A percentile compares a stretch with the other conserved stretches of the same genome.
These are phyloP conservation scores for Apiospora pterosperma DNA, from an alignment of 2,329 filamentous ascomycete species.

Conservation along the genomic window DNA sequence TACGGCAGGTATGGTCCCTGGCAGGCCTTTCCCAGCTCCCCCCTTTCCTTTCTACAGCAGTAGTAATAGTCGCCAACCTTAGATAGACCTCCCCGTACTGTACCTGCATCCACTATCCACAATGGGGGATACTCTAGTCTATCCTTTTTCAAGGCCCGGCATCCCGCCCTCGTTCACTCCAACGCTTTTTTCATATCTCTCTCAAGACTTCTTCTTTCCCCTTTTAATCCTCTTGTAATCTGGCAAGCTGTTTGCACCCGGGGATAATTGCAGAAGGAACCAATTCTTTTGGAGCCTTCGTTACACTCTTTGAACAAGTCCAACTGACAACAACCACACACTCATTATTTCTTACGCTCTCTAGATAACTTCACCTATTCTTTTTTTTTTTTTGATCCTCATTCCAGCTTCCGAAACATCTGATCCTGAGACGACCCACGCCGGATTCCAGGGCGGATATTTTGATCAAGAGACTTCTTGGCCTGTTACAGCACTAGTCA, in stretches of 20 bases:
- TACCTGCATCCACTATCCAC: not conserved
- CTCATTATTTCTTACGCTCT: conserved; percentile 4
- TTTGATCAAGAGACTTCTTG: not conserved
- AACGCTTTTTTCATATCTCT: not conserved
- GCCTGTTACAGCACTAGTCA: not conserved
- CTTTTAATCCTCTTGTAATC: not conserved
- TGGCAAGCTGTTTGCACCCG: too few relatives aligned
- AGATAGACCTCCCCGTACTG: not conserved
- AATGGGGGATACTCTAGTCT: not conserved
- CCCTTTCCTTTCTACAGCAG: not conserved
- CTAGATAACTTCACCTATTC: not conserved
- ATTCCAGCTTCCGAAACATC: conserved; percentile 6
- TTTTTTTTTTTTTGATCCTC: not conserved
- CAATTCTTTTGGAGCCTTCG: not conserved
- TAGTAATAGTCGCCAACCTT: too few relatives aligned
- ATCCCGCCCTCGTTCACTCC: not conserved
- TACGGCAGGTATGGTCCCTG: not conserved
- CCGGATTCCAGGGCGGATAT: not conserved
- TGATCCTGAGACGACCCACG: not conserved
- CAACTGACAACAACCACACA: not conserved
- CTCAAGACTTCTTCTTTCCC: not conserved
- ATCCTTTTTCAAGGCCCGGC: not conserved
- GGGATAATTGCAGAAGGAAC: not conserved
- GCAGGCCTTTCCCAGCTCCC: not conserved
- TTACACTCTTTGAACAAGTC: not conserved